Evolutionary conservation across 169 alveolate genomes (phyloP).

Genomic region (Eimeria falciformis): DNA sequence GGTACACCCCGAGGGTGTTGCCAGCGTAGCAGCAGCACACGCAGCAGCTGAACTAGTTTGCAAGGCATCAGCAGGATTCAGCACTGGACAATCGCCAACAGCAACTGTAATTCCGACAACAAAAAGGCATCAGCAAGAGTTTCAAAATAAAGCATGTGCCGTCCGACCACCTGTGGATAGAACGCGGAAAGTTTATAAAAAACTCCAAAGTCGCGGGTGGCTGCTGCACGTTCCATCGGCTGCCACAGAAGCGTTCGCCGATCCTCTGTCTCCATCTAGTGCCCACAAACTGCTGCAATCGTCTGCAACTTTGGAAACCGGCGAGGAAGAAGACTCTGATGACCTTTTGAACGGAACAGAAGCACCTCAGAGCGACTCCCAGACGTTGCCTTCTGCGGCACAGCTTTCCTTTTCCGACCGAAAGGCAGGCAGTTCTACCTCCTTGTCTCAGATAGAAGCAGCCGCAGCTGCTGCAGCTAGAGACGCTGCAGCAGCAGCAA

Average conservation of each 20-base stretch:
- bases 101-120: background rate
- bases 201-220: background rate
- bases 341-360: background rate
- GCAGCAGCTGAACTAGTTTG: conserved; percentile 39
- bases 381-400: background rate
- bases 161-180: background rate
- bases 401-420: background rate
- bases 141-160: background rate
- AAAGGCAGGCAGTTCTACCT: background rate
- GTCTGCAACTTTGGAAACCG: background rate
- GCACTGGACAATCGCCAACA: background rate
- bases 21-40: conserved; percentile 53
- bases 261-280: background rate
- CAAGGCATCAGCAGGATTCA: background rate
- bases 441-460: background rate
- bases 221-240: conserved; percentile 21
- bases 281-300: background rate
- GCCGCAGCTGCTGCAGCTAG: conserved; percentile 1
- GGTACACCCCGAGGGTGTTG: background rate
- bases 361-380: background rate
- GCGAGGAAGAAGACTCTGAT: background rate
- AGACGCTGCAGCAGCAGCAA: conserved; percentile 5
- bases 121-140: background rate
- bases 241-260: conserved; percentile 54
- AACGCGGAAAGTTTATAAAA: background rate